These are phyloP conservation scores for Colletotrichum incanum DNA, from an alignment of 2,329 filamentous ascomycete genomes.

Conservation along the genomic window DNA sequence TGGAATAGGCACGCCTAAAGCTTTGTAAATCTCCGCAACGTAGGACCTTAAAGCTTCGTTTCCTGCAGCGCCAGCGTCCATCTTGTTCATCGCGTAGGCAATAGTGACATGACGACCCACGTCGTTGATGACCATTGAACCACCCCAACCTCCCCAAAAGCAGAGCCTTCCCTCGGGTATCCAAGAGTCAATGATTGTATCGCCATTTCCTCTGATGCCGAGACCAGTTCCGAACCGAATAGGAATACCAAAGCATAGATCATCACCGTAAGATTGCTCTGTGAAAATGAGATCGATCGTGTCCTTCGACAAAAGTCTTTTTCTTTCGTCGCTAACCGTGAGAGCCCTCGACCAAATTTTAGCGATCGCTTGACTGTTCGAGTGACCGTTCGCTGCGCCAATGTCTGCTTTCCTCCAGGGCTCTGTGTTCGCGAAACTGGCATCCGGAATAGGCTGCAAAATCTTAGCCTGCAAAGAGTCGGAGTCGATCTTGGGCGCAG, in stretches of 20 bases:
- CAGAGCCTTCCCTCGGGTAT: conserved; percentile 52
- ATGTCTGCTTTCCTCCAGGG: conserved; percentile 58
- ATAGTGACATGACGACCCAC: conserved; percentile 59
- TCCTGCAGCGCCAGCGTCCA: conserved; percentile 46
- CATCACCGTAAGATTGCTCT: conserved; percentile 58
- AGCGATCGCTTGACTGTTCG: conserved; percentile 60
- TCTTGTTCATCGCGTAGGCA: conserved; percentile 63
- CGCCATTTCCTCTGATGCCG: conserved; percentile 51
- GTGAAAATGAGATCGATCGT: conserved; percentile 62
- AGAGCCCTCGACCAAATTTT: conserved; percentile 55
- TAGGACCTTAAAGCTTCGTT: conserved; percentile 19
- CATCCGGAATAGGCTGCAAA: conserved; percentile 47
- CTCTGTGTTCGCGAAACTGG: conserved; percentile 44
- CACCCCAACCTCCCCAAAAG: conserved; percentile 64
- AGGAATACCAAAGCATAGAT: conserved; percentile 54
- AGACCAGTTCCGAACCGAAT: conserved; percentile 61
- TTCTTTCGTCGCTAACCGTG: conserved; percentile 45
- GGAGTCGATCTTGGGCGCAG: conserved; percentile 42
- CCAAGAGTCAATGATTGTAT: conserved; percentile 47
- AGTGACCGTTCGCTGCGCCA: conserved; percentile 61
- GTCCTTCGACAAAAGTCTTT: conserved; percentile 54
- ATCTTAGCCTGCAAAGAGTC: conserved; percentile 49
- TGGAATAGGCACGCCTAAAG: conserved; percentile 17
- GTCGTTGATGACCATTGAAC: conserved; percentile 61
- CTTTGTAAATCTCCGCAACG: conserved; percentile 33